Evolutionary conservation across 2,329 filamentous ascomycete species (phyloP).

Genomic region (Colletotrichum siamense): DNA sequence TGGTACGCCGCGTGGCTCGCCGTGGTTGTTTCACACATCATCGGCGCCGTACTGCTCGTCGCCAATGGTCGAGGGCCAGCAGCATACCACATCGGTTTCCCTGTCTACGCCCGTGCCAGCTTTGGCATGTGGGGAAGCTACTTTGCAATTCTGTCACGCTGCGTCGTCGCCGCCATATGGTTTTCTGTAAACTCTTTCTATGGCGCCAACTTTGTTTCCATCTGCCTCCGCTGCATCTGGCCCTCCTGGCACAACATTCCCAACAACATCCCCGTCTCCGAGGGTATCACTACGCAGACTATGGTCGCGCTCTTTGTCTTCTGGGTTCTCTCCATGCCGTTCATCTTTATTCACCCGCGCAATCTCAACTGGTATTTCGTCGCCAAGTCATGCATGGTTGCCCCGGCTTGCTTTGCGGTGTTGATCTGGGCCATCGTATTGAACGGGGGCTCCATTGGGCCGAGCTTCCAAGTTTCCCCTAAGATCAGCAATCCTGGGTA

Average conservation of each 20-base stretch:
- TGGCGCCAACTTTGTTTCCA: slow-evolving; percentile 26
- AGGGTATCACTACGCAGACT: slow-evolving; percentile 28
- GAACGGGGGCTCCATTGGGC: neutral
- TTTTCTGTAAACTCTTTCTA: neutral
- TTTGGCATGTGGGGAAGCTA: neutral
- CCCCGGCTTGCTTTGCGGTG: slow-evolving; percentile 27
- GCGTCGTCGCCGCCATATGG: neutral
- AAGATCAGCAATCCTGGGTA: neutral
- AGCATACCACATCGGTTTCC: neutral
- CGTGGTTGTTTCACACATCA: neutral
- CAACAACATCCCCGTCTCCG: slow-evolving; percentile 28
- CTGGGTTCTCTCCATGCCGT: slow-evolving; percentile 28
- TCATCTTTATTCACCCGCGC: slow-evolving; percentile 30
- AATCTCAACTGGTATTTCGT: slow-evolving; percentile 29
- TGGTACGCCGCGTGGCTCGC: neutral
- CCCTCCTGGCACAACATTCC: slow-evolving; percentile 27
- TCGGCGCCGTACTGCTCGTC: neutral
- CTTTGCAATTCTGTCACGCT: neutral
- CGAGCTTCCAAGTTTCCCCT: neutral
- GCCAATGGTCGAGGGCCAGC: neutral
- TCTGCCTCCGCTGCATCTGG: slow-evolving; percentile 31
- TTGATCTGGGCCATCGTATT: slow-evolving; percentile 29
- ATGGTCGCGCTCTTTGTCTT: slow-evolving; percentile 30
- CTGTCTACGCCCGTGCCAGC: neutral
- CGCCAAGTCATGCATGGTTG: slow-evolving; percentile 27